Evolutionary conservation across 306 rosid species (phyloP).

Genomic region (Morella rubra): DNA sequence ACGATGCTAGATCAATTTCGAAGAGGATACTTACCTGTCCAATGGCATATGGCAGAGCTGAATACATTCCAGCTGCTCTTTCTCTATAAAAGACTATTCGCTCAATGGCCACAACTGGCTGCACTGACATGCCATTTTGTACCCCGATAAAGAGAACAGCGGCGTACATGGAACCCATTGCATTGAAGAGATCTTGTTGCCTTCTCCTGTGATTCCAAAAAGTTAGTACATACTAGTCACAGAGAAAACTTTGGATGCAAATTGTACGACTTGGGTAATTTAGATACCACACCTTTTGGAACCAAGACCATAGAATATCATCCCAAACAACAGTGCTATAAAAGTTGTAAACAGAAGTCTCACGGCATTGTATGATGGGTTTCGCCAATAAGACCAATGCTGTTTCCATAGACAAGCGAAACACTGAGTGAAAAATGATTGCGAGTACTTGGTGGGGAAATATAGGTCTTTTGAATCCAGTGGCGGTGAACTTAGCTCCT

Average conservation of each 20-base stretch:
- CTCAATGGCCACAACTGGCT: conserved; percentile 79
- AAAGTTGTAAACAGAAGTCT: conserved; percentile 71
- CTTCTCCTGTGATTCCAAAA: conserved; percentile 47
- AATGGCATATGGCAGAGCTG: conserved; percentile 82
- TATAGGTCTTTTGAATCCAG: conserved; percentile 59
- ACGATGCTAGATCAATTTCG: background rate
- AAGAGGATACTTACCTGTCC: conserved; percentile 50
- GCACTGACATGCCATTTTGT: conserved; percentile 67
- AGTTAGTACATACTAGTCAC: conserved; percentile 12
- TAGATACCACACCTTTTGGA: conserved; percentile 55
- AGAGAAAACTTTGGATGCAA: background rate
- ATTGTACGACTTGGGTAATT: background rate
- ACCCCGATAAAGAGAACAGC: conserved; percentile 73
- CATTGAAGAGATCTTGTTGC: conserved; percentile 73
- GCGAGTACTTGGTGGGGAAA: conserved; percentile 64
- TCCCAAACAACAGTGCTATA: conserved; percentile 72
- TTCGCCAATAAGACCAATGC: conserved; percentile 80
- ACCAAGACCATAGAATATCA: conserved; percentile 81
- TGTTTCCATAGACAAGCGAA: conserved; percentile 92
- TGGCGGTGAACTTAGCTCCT: conserved; percentile 60
- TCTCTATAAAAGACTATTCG: conserved; percentile 88
- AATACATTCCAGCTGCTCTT: conserved; percentile 90
- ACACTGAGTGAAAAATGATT: conserved; percentile 64
- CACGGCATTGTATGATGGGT: conserved; percentile 73
- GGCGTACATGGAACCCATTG: conserved; percentile 85